phyloP scores from a whole-genome alignment of 805 yeast species.

The Barnettozyma californica region DNA sequence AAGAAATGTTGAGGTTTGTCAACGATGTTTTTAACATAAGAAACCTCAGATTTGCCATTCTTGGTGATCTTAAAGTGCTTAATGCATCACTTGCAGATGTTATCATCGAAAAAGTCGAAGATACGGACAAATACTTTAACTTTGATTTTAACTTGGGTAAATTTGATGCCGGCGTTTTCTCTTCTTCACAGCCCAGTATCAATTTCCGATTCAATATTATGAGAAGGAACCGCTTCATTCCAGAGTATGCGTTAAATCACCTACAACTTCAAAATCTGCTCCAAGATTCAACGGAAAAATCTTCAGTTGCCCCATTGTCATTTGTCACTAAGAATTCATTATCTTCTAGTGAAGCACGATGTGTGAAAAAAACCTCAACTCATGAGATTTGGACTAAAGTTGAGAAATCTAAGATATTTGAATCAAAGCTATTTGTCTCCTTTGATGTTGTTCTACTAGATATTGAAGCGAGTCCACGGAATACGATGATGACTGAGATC shows the following conservation, averaged over 20 bases:
- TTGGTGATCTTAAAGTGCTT: conserved; percentile 25
- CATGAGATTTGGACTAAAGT: conserved; percentile 50
- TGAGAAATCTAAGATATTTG: conserved; percentile 27
- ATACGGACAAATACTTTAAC: conserved; percentile 38
- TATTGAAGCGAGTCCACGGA: conserved; percentile 30
- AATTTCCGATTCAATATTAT: conserved; percentile 3
- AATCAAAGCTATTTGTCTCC: conserved; percentile 36
- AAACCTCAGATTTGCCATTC: conserved; percentile 32
- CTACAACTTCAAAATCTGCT: conserved; percentile 21
- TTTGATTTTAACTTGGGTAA: conserved; percentile 32
- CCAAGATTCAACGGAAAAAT: conserved; percentile 20
- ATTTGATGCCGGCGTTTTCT: conserved; percentile 4
- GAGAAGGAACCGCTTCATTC: conserved; percentile 32
- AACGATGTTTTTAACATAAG: conserved; percentile 21
- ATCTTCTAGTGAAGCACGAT: conserved; percentile 29
- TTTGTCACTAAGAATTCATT: conserved; percentile 29
- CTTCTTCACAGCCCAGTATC: not conserved
- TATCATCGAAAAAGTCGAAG: not conserved
- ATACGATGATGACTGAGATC: conserved; percentile 48
- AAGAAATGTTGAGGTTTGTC: conserved; percentile 31
- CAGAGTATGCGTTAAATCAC: conserved; percentile 29
- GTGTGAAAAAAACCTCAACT: conserved; percentile 29
- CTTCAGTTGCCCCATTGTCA: conserved; percentile 29
- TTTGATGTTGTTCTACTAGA: conserved; percentile 37
- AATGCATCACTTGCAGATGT: not conserved